Evolutionary conservation across 202 grass and related monocot species (phyloP).

Genomic region (Alloteropsis angusta): DNA sequence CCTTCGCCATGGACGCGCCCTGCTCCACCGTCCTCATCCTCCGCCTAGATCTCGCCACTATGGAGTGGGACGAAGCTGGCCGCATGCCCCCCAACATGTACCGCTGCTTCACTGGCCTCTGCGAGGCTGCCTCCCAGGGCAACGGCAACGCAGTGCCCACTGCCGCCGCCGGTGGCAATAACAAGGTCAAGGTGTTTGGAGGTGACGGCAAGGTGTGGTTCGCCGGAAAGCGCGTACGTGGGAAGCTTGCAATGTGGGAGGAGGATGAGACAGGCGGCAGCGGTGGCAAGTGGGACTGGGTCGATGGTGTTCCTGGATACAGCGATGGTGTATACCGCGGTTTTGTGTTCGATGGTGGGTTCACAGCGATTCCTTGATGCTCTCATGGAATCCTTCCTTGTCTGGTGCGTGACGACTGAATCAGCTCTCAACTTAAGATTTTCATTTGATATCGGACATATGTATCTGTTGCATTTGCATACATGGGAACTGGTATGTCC

Average conservation of each 20-base stretch:
- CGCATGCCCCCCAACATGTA: conserved; percentile 91
- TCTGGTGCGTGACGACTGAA: conserved; percentile 17
- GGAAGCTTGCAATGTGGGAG: conserved; percentile 97
- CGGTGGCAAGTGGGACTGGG: conserved; percentile 61
- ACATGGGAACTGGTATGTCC: conserved; percentile 7
- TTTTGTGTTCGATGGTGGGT: conserved; percentile 69
- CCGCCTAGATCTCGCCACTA: conserved; percentile 60
- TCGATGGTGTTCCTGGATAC: conserved; percentile 67
- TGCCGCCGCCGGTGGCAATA: conserved; percentile 31
- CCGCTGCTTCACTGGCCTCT: conserved; percentile 65
- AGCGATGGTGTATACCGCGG: conserved; percentile 69
- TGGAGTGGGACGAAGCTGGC: conserved; percentile 97
- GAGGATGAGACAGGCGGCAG: conserved; percentile 43
- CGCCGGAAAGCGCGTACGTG: conserved; percentile 71
- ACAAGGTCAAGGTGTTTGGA: conserved; percentile 98
- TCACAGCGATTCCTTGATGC: conserved; percentile 58
- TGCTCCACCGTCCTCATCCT: conserved; percentile 96
- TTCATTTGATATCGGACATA: neutral
- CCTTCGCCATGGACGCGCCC: conserved; percentile 70
- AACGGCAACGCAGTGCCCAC: conserved; percentile 13
- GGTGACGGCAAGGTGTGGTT: conserved; percentile 97
- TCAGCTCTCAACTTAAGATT: neutral
- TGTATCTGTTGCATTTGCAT: neutral
- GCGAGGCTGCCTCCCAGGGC: conserved; percentile 48
- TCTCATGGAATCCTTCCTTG: neutral